A percentile compares a stretch with the other conserved stretches of the same genome.
Evolutionary conservation across 2,329 filamentous ascomycete genomes (phyloP).

Genomic region (Aspergillus chevalieri): DNA sequence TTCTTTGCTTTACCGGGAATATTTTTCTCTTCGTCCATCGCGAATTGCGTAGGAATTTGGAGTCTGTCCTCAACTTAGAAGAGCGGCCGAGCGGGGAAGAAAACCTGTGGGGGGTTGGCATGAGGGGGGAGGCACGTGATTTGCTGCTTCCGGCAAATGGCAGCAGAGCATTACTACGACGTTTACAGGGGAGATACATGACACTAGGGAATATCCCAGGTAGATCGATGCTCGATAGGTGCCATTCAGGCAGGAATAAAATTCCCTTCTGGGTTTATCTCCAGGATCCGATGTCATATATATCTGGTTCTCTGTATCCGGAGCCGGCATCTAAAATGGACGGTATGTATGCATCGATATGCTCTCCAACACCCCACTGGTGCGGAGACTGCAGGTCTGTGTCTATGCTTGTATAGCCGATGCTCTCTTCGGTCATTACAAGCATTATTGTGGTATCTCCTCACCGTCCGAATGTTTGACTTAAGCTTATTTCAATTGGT

Average conservation of each 20-base stretch:
- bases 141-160: constrained; percentile 2
- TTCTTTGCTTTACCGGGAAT: constrained; percentile 34
- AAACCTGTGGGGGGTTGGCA: constrained; percentile 30
- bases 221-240: too few relatives aligned
- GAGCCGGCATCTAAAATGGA: neutral
- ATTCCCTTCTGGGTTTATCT: too few relatives aligned
- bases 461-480: too few relatives aligned
- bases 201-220: neutral
- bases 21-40: constrained; percentile 36
- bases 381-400: neutral
- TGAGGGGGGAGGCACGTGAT: constrained; percentile 9
- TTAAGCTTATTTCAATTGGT: too few relatives aligned
- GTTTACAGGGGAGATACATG: neutral
- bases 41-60: constrained; percentile 19
- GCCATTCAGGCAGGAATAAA: too few relatives aligned
- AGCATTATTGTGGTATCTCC: too few relatives aligned
- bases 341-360: neutral
- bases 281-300: neutral
- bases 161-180: neutral
- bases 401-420: too few relatives aligned
- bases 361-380: neutral
- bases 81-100: constrained; percentile 31
- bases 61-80: constrained; percentile 20
- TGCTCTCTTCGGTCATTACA: too few relatives aligned
- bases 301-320: neutral